Evolutionary conservation across 83 land plant species (phyloP), one percentile per base, ranked within the genome.

Genomic region (Isoetes engelmannii): DNA sequence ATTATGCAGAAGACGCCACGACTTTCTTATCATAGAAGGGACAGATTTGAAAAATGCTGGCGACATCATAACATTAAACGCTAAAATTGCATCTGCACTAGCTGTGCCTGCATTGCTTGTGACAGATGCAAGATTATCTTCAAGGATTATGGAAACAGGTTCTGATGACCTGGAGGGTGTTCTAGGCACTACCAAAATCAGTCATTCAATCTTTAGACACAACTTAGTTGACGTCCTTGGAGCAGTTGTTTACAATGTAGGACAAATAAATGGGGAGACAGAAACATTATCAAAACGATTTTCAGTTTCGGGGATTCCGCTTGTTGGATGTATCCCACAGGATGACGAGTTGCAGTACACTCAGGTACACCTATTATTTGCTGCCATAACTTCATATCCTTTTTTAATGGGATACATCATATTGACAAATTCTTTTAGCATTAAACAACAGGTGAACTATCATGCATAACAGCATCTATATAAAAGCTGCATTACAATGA

Each of bases 1-100:
- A 12, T 18, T 7, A 10, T 19, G 8, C 62, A 59, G 28, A 37
- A 59, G 62, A 18, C 18, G 62, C 10, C 62, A 59, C 3, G 62
- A 59, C 9, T 59, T 12, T 18, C 28, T 59, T 18, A 9, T 59
- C 10, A 59, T 59, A 12, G 62, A 59, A 59, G 62, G 62, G 28
- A 59, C 62, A 59, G 10, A 59, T 12, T 51, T 51, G 55, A 15
- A 51, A 12, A 51, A 51, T 17, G 18, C 28, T 12, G 18, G 62
- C 19, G 62, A 59, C 4, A 18, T 42, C 10, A 18, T 18, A 8
- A 7, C 62, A 12, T 59, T 59, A 18, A 18, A 59, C 62, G 62
- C 62, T 12, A 12, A 18, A 20, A 59, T 59, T 59, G 62, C 62
- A 8, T 12, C 18, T 59, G 62, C 62, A 12, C 20, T 59, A 12